A percentile compares a stretch with the other conserved stretches of the same genome.
These are phyloP conservation scores for Sarocladium strictum DNA, from an alignment of 2,329 filamentous ascomycete species.

Conservation along the genomic window DNA sequence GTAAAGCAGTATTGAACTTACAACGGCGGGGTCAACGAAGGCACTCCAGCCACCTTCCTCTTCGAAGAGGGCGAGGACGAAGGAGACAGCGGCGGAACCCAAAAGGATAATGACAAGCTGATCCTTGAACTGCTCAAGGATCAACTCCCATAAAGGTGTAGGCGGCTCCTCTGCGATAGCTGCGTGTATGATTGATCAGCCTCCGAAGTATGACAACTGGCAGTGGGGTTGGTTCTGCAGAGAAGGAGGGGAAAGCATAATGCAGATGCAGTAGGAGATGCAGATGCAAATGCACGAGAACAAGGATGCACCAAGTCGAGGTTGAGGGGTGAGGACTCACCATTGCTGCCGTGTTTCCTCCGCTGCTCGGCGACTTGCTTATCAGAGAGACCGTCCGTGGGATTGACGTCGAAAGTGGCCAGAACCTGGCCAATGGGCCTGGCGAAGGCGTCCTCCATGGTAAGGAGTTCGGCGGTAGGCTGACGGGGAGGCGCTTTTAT, in stretches of 20 bases:
- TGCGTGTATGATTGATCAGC: slow-evolving; percentile 19
- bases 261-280: slow-evolving; percentile 1
- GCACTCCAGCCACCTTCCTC: slow-evolving; percentile 92
- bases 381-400: slow-evolving; percentile 49
- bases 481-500: slow-evolving; percentile 11
- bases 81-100: slow-evolving; percentile 87
- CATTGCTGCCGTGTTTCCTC: slow-evolving; percentile 59
- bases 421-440: slow-evolving; percentile 54
- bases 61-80: slow-evolving; percentile 88
- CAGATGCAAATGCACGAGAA: slow-evolving; percentile 2
- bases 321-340: slow-evolving; percentile 34
- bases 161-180: slow-evolving; percentile 80
- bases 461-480: slow-evolving; percentile 16
- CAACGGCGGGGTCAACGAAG: slow-evolving; percentile 92
- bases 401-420: slow-evolving; percentile 50
- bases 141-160: slow-evolving; percentile 91
- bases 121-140: slow-evolving; percentile 98
- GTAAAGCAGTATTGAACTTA: slow-evolving; percentile 42
- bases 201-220: slow-evolving; percentile 8
- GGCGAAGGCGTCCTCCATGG: slow-evolving; percentile 60
- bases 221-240: neutral
- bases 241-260: slow-evolving; percentile 1
- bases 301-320: neutral
- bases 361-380: slow-evolving; percentile 50
- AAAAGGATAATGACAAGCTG: slow-evolving; percentile 94